These are phyloP conservation scores for Nemania sp. DNA, from an alignment of 2,329 filamentous ascomycete genomes.

Conservation along the genomic window DNA sequence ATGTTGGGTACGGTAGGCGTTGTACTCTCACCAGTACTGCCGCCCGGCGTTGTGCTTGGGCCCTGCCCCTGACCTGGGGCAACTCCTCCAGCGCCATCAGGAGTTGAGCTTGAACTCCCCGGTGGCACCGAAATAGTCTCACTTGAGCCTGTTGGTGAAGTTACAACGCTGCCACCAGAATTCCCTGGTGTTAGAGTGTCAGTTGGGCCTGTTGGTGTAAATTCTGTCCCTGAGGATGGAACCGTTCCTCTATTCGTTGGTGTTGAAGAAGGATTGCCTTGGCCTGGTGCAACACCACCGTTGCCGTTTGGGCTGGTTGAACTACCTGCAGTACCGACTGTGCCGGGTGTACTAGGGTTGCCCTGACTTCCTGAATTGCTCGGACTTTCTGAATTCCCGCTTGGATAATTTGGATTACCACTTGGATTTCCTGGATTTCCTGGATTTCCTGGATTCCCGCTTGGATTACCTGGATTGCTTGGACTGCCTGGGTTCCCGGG, in stretches of 20 bases:
- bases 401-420: background rate
- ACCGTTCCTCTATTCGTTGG: conserved; percentile 3
- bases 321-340: background rate
- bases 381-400: background rate
- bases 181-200: conserved; percentile 6
- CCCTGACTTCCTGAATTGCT: background rate
- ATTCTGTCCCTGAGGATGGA: background rate
- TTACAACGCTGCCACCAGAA: background rate
- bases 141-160: conserved; percentile 4
- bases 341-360: background rate
- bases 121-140: conserved; percentile 3
- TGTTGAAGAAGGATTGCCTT: conserved; percentile 1
- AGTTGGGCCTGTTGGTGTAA: conserved; percentile 3
- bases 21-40: background rate
- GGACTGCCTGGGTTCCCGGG: background rate
- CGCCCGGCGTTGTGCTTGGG: conserved; percentile 5
- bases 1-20: background rate
- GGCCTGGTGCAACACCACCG: conserved; percentile 17
- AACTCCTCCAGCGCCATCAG: conserved; percentile 19
- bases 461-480: background rate
- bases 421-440: background rate
- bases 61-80: conserved; percentile 19
- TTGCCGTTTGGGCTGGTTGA: conserved; percentile 18
- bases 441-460: background rate
- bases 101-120: conserved; percentile 16